These are phyloP conservation scores for Rhodosporidiobolus sp. DNA, from an alignment of 768 basidiomycete genomes.

Conservation along the genomic window DNA sequence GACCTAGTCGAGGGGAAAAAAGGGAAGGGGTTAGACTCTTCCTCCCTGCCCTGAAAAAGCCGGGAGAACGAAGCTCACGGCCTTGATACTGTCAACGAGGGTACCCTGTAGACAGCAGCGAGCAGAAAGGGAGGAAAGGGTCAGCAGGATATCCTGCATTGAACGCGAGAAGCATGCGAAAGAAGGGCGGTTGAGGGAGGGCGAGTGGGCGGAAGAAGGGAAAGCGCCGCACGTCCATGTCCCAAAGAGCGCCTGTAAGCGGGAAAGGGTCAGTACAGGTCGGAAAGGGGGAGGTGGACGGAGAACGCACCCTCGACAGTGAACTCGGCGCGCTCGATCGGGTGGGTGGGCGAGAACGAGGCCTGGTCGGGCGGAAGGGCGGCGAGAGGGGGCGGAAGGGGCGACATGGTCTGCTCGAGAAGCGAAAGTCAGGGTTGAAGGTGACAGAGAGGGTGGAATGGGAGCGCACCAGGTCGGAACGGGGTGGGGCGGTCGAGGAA, in stretches of 20 bases:
- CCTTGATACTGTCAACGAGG: constrained; percentile 64
- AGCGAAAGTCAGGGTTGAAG: background rate
- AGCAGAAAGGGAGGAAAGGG: background rate
- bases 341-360: constrained; percentile 22
- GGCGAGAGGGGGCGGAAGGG: background rate
- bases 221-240: constrained; percentile 59
- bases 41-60: background rate
- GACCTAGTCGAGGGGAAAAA: constrained; percentile 47
- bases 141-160: background rate
- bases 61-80: background rate
- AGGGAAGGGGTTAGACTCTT: background rate
- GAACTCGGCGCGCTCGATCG: constrained; percentile 30
- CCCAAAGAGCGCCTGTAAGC: constrained; percentile 44
- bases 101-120: constrained; percentile 48
- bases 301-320: constrained; percentile 17
- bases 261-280: background rate
- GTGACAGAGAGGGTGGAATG: background rate
- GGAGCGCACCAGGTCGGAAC: too few relatives aligned
- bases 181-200: too few relatives aligned
- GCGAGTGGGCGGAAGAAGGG: background rate
- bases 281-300: background rate
- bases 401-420: background rate
- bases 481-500: background rate
- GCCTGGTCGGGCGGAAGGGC: background rate
- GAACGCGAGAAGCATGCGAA: too few relatives aligned